Evolutionary conservation across 2,329 filamentous ascomycete species (phyloP), one percentile per base, ranked within the genome.

Genomic region (Fusarium sp.): DNA sequence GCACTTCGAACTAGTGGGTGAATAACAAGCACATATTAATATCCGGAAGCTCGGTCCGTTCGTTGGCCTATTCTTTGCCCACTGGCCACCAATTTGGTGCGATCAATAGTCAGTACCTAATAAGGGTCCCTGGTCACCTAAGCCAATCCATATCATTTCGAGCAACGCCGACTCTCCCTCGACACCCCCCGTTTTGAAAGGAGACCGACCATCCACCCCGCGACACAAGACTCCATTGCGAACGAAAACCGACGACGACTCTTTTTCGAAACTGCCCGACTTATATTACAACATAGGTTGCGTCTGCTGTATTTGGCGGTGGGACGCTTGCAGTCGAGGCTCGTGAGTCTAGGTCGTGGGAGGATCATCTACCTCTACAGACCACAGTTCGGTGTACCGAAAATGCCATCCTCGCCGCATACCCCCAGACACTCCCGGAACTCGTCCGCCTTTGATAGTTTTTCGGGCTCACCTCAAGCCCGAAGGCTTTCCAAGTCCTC

Each of bases 401-500:
- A 58, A 57, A 79, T 79, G 76, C 77, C 77, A 62, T 74, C 76
- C 54, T 84, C 84, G 56, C 87, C 87, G 50, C 82, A 81, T 49
- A 89, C 88, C 36, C 88, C 88, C 57, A 82, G 81, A 69, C 88
- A 90, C 74, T 90, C 88, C 67, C 84, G 88, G 70, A 83, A 87
- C 55, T 83, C 86, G 44, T 90, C 88, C 31, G 80, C 80, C 63
- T 81, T 87, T 72, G 86, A 89, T 52, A 84, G 80, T 72, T 79
- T 79, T 52, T 77, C 79, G 39, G 80, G 79, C 53, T 86, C 85
- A 4, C 83, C 85, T 13, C 78, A 76, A 58, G 78, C 79, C 51
- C 81, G 85, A 45, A 82, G 84, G 53, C 80, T 83, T 56, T 87
- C 85, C 49, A 85, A 84, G 69, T 84, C 84, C 19, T 86, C 84